phyloP scores from a whole-genome alignment of 345 rosid species.

The Brassica carinata region DNA sequence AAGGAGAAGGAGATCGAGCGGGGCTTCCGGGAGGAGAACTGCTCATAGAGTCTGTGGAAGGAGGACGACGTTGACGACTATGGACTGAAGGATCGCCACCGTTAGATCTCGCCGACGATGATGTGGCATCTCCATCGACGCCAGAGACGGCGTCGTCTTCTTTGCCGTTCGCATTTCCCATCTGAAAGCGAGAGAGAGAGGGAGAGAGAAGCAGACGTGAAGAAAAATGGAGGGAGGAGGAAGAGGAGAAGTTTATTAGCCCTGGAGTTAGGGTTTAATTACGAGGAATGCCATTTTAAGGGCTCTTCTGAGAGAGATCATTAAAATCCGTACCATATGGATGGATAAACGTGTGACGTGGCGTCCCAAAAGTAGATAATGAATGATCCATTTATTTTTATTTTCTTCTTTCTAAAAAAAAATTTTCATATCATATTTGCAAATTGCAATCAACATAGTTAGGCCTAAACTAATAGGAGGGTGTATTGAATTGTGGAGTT shows the following conservation, averaged over 20 bases:
- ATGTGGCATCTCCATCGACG: conserved; percentile 28
- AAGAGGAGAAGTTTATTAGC: conserved; percentile 42
- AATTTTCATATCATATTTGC: not conserved
- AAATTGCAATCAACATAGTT: not conserved
- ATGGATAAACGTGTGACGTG: conserved; percentile 42
- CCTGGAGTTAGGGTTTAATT: conserved; percentile 18
- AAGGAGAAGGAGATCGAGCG: conserved; percentile 60
- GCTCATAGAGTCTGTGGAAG: conserved; percentile 52
- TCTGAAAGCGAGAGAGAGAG: conserved; percentile 34
- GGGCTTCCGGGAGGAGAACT: conserved; percentile 61
- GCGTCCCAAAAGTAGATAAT: conserved; percentile 24
- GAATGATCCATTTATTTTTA: conserved; percentile 15
- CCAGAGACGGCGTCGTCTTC: conserved; percentile 40
- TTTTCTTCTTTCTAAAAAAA: not conserved
- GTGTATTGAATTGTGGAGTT: too few species aligned
- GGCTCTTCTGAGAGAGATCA: not conserved
- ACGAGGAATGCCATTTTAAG: conserved; percentile 32
- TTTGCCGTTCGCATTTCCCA: conserved; percentile 89
- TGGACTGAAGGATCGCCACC: conserved; percentile 44
- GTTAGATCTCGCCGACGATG: conserved; percentile 48
- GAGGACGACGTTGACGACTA: conserved; percentile 41
- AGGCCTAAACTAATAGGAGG: too few species aligned
- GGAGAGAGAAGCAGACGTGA: conserved; percentile 33
- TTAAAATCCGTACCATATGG: conserved; percentile 34
- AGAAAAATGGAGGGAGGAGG: conserved; percentile 63